Percentiles rank a stretch among this genome's conserved stretches.
These are phyloP conservation scores for Trichoderma gracile DNA, from an alignment of 2,329 filamentous ascomycete genomes.

Conservation along the genomic window DNA sequence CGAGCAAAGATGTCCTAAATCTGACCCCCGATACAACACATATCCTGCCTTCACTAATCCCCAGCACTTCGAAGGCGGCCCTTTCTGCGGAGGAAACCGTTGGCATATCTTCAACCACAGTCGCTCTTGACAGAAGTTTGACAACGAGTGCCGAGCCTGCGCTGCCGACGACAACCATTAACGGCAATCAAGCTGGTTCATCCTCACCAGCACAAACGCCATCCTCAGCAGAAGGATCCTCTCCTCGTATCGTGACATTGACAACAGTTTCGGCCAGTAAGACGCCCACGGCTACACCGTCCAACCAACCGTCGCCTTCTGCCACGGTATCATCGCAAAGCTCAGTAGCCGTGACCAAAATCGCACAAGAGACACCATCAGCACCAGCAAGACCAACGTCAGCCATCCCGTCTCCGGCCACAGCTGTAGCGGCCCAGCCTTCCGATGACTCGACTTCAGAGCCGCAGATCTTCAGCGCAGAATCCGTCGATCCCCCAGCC, in stretches of 20 bases:
- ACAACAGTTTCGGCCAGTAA: background rate
- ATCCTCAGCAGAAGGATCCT: background rate
- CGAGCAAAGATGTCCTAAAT: background rate
- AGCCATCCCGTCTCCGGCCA: background rate
- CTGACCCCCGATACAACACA: background rate
- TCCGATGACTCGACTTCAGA: slow-evolving; percentile 2
- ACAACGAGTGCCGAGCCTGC: background rate
- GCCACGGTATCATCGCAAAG: background rate
- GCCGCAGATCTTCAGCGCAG: slow-evolving; percentile 9
- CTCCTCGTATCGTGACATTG: background rate
- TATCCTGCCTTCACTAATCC: background rate
- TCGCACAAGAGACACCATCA: background rate
- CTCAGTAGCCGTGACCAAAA: background rate
- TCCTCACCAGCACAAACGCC: background rate
- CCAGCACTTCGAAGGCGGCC: background rate
- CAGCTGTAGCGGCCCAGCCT: background rate
- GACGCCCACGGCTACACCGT: background rate
- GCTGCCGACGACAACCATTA: background rate
- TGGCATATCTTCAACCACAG: background rate
- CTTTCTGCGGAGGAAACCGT: background rate
- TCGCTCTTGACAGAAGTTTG: background rate
- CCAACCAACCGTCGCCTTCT: background rate
- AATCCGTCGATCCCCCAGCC: background rate
- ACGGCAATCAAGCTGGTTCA: background rate
- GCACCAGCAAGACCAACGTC: background rate